A percentile compares a stretch with the other conserved stretches of the same genome.
Evolutionary conservation across 2,329 filamentous ascomycete species (phyloP).

Genomic region (Aspergillus novoparasiticus): DNA sequence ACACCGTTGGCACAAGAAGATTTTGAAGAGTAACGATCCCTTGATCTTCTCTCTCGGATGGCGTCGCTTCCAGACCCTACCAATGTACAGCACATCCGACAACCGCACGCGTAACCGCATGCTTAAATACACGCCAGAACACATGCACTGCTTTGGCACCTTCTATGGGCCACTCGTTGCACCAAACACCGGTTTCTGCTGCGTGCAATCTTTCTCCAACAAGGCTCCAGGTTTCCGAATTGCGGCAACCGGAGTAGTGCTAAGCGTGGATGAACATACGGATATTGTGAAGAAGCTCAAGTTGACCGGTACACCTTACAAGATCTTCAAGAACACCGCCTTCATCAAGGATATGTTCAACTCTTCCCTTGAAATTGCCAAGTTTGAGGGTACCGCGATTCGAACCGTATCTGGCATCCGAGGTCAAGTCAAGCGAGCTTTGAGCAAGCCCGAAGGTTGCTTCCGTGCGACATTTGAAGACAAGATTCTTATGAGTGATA

Average conservation of each 20-base stretch:
- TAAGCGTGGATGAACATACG: conserved; percentile 91
- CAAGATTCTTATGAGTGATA: conserved; percentile 95
- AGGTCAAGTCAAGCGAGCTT: conserved; percentile 94
- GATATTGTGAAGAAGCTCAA: conserved; percentile 99
- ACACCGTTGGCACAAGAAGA: conserved; percentile 99
- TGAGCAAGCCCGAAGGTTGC: conserved; percentile 90
- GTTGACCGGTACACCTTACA: conserved; percentile 88
- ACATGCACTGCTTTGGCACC: conserved; percentile 98
- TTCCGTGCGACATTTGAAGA: conserved; percentile 98
- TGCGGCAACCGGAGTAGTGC: conserved; percentile 87
- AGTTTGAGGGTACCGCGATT: conserved; percentile 95
- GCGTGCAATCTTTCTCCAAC: conserved; percentile 84
- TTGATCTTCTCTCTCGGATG: conserved; percentile 96
- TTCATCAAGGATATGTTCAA: conserved; percentile 99
- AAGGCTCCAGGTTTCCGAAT: conserved; percentile 89
- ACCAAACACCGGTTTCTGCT: conserved; percentile 93
- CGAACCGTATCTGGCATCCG: conserved; percentile 94
- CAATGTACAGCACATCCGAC: conserved; percentile 93
- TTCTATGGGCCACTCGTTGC: conserved; percentile 95
- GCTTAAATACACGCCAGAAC: conserved; percentile 98
- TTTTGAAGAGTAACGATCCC: conserved; percentile 96
- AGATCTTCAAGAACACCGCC: conserved; percentile 98
- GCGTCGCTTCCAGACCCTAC: conserved; percentile 89
- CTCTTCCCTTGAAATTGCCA: conserved; percentile 88
- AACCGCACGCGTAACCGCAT: conserved; percentile 92